Base-by-base conservation (phyloP, 1,284 basidiomycete species). In the Phlebopus sp. region DNA sequence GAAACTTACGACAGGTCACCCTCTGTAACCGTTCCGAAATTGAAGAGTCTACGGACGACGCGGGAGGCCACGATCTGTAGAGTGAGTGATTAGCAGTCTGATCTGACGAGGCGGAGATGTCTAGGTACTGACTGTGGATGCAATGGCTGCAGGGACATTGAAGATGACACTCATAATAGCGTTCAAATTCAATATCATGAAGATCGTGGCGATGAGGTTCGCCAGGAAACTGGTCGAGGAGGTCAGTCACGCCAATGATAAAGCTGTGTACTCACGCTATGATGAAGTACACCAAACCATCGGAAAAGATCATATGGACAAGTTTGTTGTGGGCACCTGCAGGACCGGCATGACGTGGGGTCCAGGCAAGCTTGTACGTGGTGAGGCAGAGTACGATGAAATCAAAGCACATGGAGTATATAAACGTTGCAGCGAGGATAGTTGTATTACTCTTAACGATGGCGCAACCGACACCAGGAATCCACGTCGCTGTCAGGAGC, bases 41-140 rank as follows among this genome's bases (percentile, higher is more conserved):
- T 82, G 32, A 76, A 77, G 39, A 87, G 64, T 31, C 84, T 71
- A 42, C 85, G 79, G 17, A 86, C 85, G 15, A 77, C 81, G n/a
- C 85, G 79, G 52, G 79, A 82, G 1, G 84, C 84, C 15, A 84
- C 80, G 57, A 86, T 83, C 85, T 87, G 49, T 37, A 42, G 29
- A 27, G 30, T 32, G 29, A 27, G 30, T 32, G 55, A 11, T 51
- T 46, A 18, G 2, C 34, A 46, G 54, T 25, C 50, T 51, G 50
- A 51, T 36, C 30, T 10, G 7, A 37, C 32, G 18, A 7, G 19
- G 19, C 3, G 19, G 18, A 23, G 27, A 31, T 49, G n/a, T 46
- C 40, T 8, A 29, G 21, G 18, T 37, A 55, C 68, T 27, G 51
- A 72, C 70, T 1, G 79, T 81, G n/a, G 67, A 69, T 14, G 58